A percentile compares a stretch with the other conserved stretches of the same genome.
phyloP scores from a whole-genome alignment of 2,329 filamentous ascomycete genomes.

The Dothistroma pini region DNA sequence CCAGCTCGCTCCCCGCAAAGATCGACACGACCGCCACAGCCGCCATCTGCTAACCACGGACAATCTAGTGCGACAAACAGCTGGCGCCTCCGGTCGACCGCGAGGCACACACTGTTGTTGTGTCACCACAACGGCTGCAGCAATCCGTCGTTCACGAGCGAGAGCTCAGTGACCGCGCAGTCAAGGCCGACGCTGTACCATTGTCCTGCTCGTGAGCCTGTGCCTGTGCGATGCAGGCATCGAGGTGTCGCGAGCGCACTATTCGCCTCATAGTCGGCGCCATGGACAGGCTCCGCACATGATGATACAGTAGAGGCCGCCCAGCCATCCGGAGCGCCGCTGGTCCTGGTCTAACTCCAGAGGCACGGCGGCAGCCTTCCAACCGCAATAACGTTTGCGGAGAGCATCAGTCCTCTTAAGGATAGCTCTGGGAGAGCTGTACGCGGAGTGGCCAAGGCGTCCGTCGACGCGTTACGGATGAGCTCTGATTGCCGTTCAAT shows the following conservation, averaged over 20 bases:
- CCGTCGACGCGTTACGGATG: conserved; percentile 13
- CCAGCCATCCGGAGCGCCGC: conserved; percentile 20
- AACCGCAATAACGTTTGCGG: conserved; percentile 20
- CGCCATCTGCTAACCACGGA: neutral
- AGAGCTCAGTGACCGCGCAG: neutral
- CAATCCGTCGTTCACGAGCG: neutral
- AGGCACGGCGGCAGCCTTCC: conserved; percentile 21
- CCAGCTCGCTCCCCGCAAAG: conserved; percentile 20
- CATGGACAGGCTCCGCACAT: neutral
- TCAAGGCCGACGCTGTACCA: neutral
- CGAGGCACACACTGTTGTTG: neutral
- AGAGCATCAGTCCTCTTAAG: conserved; percentile 23
- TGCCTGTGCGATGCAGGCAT: no score
- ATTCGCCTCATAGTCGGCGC: neutral
- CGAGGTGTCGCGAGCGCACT: no score
- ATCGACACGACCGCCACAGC: conserved; percentile 9
- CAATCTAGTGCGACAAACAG: neutral
- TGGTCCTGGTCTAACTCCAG: conserved; percentile 7
- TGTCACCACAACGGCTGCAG: neutral
- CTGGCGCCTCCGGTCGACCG: neutral
- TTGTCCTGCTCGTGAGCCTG: neutral
- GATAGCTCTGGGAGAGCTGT: conserved; percentile 25
- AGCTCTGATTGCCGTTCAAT: conserved; percentile 15
- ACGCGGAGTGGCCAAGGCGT: conserved; percentile 17
- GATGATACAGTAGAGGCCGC: conserved; percentile 2